phyloP scores from a whole-genome alignment of 768 basidiomycete genomes.

The Lentinus brumalis region DNA sequence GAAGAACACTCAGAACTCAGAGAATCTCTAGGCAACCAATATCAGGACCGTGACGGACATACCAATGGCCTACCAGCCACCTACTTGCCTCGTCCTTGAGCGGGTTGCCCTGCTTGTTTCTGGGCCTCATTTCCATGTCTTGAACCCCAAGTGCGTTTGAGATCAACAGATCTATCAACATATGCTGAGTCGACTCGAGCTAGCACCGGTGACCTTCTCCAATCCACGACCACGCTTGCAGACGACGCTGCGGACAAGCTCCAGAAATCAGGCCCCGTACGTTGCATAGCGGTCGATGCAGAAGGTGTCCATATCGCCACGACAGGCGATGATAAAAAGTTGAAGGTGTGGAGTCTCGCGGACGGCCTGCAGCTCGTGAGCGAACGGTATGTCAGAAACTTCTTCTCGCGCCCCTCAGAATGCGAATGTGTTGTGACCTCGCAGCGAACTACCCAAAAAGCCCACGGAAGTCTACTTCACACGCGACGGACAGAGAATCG shows the following conservation, averaged over 20 bases:
- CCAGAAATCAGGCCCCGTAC: conserved; percentile 56
- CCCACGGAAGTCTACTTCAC: conserved; percentile 73
- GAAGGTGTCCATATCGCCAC: conserved; percentile 56
- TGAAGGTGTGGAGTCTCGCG: conserved; percentile 70
- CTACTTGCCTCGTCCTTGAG: conserved; percentile 12
- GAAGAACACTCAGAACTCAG: too few relatives aligned
- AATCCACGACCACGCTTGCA: conserved; percentile 42
- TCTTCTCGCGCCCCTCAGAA: not conserved
- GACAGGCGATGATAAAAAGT: conserved; percentile 75
- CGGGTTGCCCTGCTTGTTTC: conserved; percentile 27
- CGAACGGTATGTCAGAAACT: conserved; percentile 51
- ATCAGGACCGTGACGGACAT: too few relatives aligned
- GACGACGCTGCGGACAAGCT: conserved; percentile 35
- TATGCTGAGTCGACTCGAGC: conserved; percentile 15
- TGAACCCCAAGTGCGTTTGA: conserved; percentile 53
- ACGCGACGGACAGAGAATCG: conserved; percentile 58
- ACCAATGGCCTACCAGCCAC: conserved; percentile 17
- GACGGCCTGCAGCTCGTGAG: conserved; percentile 57
- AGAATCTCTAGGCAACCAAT: too few relatives aligned
- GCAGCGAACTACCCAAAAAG: conserved; percentile 82
- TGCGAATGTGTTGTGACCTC: not conserved
- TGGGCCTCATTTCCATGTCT: conserved; percentile 64
- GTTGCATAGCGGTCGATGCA: conserved; percentile 55
- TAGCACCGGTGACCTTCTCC: conserved; percentile 56
- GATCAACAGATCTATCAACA: conserved; percentile 9